Percentiles rank a stretch among this genome's conserved stretches.
Conservation (phyloP, 805 yeast genomes). For the Candida saitoana region DNA sequence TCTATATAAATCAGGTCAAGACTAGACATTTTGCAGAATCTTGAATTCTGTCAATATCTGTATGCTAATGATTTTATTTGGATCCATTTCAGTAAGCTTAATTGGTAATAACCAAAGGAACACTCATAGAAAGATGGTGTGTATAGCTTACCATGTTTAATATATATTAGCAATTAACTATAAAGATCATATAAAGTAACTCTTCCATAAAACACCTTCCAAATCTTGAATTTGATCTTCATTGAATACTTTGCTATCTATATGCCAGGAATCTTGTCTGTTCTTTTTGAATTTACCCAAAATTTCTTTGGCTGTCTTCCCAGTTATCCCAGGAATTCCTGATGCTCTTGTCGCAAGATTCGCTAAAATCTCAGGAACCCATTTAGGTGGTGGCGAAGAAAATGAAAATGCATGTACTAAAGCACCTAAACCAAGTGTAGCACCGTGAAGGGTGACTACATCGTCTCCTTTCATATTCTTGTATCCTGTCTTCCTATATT, state of each 20-base stretch:
- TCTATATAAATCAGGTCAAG: too few species aligned
- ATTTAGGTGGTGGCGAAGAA: conserved; percentile 81
- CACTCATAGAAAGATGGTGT: not conserved
- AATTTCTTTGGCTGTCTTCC: conserved; percentile 76
- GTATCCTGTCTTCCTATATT: conserved; percentile 37
- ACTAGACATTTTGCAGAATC: too few species aligned
- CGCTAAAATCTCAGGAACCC: conserved; percentile 77
- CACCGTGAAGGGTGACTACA: conserved; percentile 64
- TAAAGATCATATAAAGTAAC: conserved; percentile 90
- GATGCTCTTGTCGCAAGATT: conserved; percentile 67
- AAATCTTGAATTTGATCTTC: conserved; percentile 80
- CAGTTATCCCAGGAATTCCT: conserved; percentile 71
- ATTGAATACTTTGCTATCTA: conserved; percentile 72
- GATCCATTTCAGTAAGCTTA: too few species aligned
- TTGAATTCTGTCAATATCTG: too few species aligned
- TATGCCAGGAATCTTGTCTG: conserved; percentile 94
- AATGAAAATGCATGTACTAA: conserved; percentile 87
- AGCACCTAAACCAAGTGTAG: conserved; percentile 85
- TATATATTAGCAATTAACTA: not conserved
- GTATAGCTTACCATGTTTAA: not conserved
- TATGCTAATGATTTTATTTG: too few species aligned
- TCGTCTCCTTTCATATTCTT: conserved; percentile 37
- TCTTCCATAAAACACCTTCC: conserved; percentile 91
- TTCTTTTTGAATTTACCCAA: conserved; percentile 84
- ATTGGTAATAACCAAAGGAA: too few species aligned